phyloP scores from a whole-genome alignment of 1,139 yeast genomes.

The Pichia sp. region DNA sequence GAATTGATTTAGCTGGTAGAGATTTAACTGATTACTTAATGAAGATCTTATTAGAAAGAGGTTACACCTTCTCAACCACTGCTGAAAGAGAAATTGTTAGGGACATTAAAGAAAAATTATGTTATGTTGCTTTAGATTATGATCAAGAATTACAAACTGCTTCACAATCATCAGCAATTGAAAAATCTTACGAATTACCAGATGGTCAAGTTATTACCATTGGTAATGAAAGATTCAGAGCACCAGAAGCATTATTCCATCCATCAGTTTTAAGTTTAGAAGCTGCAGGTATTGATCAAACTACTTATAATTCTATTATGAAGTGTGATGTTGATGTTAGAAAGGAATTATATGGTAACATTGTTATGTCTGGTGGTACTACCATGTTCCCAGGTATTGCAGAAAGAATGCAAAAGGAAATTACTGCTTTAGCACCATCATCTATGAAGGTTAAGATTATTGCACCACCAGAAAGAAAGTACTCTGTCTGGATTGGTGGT shows the following conservation, averaged over 20 bases:
- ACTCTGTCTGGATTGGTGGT: constrained; percentile 99
- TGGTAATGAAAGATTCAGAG: constrained; percentile 99
- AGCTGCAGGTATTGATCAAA: constrained; percentile 99
- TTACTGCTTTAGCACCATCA: constrained; percentile 98
- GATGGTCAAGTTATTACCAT: constrained; percentile 99
- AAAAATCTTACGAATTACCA: constrained; percentile 98
- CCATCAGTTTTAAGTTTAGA: constrained; percentile 96
- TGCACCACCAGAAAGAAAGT: constrained; percentile 99
- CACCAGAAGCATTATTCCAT: constrained; percentile 99
- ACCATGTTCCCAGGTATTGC: constrained; percentile 99
- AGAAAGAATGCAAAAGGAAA: constrained; percentile 99
- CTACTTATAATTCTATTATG: constrained; percentile 98
- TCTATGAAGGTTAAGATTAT: constrained; percentile 99
- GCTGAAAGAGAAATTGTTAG: constrained; percentile 99
- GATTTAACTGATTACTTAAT: constrained; percentile 97
- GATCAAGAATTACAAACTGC: constrained; percentile 90
- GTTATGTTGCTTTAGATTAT: constrained; percentile 75
- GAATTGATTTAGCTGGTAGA: constrained; percentile 99
- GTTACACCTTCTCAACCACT: constrained; percentile 96
- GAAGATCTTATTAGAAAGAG: constrained; percentile 98
- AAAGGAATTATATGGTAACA: constrained; percentile 98
- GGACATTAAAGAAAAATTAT: constrained; percentile 98
- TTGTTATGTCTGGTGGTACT: constrained; percentile 99
- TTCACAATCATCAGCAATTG: constrained; percentile 95
- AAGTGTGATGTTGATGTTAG: constrained; percentile 99